These are phyloP conservation scores for Carex myosuroides DNA, from an alignment of 176 grass and related monocot species.

Conservation along the genomic window DNA sequence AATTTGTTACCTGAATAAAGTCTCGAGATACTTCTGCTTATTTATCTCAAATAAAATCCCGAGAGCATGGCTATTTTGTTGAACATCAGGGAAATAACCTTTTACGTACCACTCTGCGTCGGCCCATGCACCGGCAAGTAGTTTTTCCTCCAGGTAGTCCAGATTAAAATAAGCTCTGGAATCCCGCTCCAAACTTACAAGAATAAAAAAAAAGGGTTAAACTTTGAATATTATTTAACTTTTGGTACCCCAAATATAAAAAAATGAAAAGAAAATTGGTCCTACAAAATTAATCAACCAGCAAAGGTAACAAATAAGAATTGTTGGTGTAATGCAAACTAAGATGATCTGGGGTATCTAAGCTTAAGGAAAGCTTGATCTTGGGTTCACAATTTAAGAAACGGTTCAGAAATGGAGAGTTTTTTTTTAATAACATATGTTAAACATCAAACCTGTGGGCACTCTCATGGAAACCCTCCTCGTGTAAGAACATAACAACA, in stretches of 20 bases:
- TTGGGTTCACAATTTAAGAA: neutral
- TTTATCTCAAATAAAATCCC: constrained; percentile 25
- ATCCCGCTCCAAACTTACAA: constrained; percentile 28
- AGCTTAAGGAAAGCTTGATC: neutral
- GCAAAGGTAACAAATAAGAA: neutral
- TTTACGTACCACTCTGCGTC: constrained; percentile 23
- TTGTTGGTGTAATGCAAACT: too few relatives aligned
- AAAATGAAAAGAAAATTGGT: neutral
- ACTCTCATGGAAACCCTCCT: neutral
- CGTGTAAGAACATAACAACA: neutral
- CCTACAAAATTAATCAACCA: neutral
- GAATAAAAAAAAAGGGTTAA: neutral
- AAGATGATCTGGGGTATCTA: too few relatives aligned
- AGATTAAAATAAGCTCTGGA: constrained; percentile 26
- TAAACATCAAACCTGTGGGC: neutral
- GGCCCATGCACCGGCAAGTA: constrained; percentile 19
- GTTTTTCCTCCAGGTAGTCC: constrained; percentile 19
- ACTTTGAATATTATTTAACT: neutral
- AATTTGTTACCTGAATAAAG: constrained; percentile 19
- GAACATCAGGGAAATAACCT: constrained; percentile 20
- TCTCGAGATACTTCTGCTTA: constrained; percentile 25
- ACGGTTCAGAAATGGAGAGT: neutral
- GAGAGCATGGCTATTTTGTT: constrained; percentile 11
- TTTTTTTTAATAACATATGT: neutral
- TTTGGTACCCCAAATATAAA: neutral